Evolutionary conservation across 768 basidiomycete genomes (phyloP).

Genomic region (Auricularia auricula-judae): DNA sequence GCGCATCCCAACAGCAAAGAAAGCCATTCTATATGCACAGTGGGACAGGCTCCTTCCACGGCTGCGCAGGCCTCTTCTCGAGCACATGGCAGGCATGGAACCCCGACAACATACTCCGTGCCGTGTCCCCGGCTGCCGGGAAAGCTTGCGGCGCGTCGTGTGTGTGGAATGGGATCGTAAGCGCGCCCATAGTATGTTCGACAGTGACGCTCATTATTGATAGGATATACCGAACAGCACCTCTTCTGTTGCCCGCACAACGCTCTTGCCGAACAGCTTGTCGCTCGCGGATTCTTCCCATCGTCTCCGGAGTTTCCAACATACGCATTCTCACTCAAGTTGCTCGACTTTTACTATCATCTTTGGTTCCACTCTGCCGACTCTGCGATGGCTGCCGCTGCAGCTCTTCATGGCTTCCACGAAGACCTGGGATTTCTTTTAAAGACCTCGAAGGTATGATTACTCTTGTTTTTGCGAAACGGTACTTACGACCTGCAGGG

Average conservation of each 20-base stretch:
- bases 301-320: constrained; percentile 14
- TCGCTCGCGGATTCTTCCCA: constrained; percentile 20
- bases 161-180: neutral
- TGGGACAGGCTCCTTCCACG: too few relatives aligned
- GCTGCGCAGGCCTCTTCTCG: too few relatives aligned
- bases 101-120: too few relatives aligned
- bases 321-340: constrained; percentile 16
- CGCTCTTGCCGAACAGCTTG: neutral
- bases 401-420: constrained; percentile 21
- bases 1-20: too few relatives aligned
- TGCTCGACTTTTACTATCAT: constrained; percentile 22
- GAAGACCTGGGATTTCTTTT: constrained; percentile 15
- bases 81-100: too few relatives aligned
- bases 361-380: constrained; percentile 28
- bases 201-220: neutral
- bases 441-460: constrained; percentile 10
- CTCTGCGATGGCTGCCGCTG: constrained; percentile 20
- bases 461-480: too few relatives aligned
- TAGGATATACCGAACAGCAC: neutral
- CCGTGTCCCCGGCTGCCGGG: neutral
- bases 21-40: too few relatives aligned
- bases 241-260: neutral
- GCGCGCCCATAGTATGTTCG: too few relatives aligned
- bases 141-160: neutral
- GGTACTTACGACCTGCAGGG: neutral